Conservation (phyloP, 2,329 filamentous ascomycete species). For the Verticillium longisporum region DNA sequence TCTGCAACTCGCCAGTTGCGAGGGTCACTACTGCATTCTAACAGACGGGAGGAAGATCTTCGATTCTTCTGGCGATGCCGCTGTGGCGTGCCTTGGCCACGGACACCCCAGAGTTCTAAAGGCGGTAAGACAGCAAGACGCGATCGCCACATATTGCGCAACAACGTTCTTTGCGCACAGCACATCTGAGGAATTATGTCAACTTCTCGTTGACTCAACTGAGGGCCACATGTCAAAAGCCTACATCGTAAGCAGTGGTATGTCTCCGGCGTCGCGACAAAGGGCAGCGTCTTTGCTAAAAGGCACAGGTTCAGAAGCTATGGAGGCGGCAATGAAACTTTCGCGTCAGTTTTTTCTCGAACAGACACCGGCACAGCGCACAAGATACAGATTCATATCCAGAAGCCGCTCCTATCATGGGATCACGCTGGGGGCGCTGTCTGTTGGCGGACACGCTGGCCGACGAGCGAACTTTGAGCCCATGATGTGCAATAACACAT, state of each 20-base stretch:
- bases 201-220: conserved; percentile 29
- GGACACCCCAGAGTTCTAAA: conserved; percentile 52
- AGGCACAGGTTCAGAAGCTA: conserved; percentile 42
- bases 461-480: conserved; percentile 57
- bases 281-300: neutral
- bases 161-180: conserved; percentile 37
- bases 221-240: conserved; percentile 27
- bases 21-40: neutral
- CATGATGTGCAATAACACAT: conserved; percentile 50
- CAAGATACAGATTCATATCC: conserved; percentile 59
- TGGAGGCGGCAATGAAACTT: conserved; percentile 42
- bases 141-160: conserved; percentile 41
- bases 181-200: conserved; percentile 31
- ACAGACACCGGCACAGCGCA: conserved; percentile 29
- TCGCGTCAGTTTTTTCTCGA: conserved; percentile 41
- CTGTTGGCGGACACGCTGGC: conserved; percentile 53
- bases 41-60: conserved; percentile 38
- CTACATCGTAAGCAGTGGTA: conserved; percentile 22
- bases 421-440: conserved; percentile 60
- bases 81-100: conserved; percentile 66
- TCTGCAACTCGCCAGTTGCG: neutral
- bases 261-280: neutral
- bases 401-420: conserved; percentile 66
- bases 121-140: conserved; percentile 54
- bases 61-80: conserved; percentile 68